A percentile compares a stretch with the other conserved stretches of the same genome.
These are phyloP conservation scores for Volvariella volvacea DNA, from an alignment of 1,284 basidiomycete species.

Conservation along the genomic window DNA sequence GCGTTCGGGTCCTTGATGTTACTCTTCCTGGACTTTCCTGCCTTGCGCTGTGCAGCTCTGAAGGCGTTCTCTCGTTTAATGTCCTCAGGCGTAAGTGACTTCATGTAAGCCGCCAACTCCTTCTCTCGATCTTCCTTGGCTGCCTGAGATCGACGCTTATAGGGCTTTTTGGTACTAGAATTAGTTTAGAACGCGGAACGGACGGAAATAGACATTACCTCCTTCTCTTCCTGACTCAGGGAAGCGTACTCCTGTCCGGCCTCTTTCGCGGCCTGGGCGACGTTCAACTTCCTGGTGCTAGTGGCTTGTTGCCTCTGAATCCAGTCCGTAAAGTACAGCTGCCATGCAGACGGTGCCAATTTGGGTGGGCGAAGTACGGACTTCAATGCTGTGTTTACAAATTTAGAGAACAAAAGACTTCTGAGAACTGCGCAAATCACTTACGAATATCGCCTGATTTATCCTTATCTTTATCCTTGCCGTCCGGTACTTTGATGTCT, in stretches of 20 bases:
- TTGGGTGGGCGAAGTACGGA: constrained; percentile 82
- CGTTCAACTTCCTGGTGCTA: constrained; percentile 81
- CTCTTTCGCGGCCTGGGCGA: constrained; percentile 93
- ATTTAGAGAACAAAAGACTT: constrained; percentile 16
- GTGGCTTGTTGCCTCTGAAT: constrained; percentile 84
- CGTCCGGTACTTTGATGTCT: constrained; percentile 26
- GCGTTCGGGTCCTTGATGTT: constrained; percentile 97
- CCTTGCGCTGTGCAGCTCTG: constrained; percentile 87
- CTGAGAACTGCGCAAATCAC: constrained; percentile 14
- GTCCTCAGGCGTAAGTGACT: constrained; percentile 87
- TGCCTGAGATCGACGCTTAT: constrained; percentile 74
- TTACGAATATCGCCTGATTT: constrained; percentile 32
- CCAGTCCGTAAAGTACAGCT: constrained; percentile 95
- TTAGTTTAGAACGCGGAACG: constrained; percentile 21
- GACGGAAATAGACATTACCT: constrained; percentile 40
- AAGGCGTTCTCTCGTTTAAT: constrained; percentile 92
- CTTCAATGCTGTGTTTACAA: constrained; percentile 44
- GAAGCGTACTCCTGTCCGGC: constrained; percentile 87
- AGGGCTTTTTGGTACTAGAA: constrained; percentile 47
- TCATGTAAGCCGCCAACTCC: constrained; percentile 82
- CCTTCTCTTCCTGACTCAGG: constrained; percentile 76
- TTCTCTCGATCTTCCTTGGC: constrained; percentile 82
- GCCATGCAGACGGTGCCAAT: constrained; percentile 93
- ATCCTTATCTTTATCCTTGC: constrained; percentile 16
- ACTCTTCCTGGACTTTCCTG: constrained; percentile 88